phyloP scores from a whole-genome alignment of 2,329 filamentous ascomycete genomes.

The Oidium heveae region DNA sequence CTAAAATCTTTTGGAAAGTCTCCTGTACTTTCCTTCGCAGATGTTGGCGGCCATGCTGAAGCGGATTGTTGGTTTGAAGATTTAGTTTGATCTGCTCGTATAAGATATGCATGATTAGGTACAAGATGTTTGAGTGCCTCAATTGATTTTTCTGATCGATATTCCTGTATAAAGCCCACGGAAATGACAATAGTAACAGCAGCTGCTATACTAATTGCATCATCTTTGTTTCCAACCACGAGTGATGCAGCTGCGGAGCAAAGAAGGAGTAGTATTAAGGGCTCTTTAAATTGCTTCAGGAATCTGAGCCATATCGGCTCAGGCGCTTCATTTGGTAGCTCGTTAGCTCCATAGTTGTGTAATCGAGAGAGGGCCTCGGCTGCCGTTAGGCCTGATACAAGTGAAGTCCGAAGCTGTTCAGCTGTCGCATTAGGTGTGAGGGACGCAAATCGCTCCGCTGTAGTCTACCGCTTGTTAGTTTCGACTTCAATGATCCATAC shows the following conservation, averaged over 20 bases:
- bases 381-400: slow-evolving; percentile 55
- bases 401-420: slow-evolving; percentile 53
- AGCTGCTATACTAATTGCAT: slow-evolving; percentile 83
- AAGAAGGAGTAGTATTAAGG: slow-evolving; percentile 75
- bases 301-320: slow-evolving; percentile 92
- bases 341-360: slow-evolving; percentile 66
- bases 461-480: slow-evolving; percentile 10
- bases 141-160: slow-evolving; percentile 88
- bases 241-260: slow-evolving; percentile 73
- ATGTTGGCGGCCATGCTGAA: slow-evolving; percentile 22
- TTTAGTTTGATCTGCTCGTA: slow-evolving; percentile 24
- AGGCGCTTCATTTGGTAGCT: slow-evolving; percentile 78
- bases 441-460: slow-evolving; percentile 33
- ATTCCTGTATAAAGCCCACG: slow-evolving; percentile 92
- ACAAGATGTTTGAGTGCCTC: slow-evolving; percentile 86
- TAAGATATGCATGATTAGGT: slow-evolving; percentile 86
- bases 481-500: background rate
- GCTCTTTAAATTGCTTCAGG: slow-evolving; percentile 88
- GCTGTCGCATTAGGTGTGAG: slow-evolving; percentile 61
- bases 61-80: slow-evolving; percentile 6
- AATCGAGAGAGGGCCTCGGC: slow-evolving; percentile 60
- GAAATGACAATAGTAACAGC: slow-evolving; percentile 93
- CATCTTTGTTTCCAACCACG: slow-evolving; percentile 77
- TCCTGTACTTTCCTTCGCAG: slow-evolving; percentile 6
- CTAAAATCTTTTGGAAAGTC: slow-evolving; percentile 8